phyloP scores from a whole-genome alignment of 2,329 filamentous ascomycete genomes.

The Pyricularia sp. region DNA sequence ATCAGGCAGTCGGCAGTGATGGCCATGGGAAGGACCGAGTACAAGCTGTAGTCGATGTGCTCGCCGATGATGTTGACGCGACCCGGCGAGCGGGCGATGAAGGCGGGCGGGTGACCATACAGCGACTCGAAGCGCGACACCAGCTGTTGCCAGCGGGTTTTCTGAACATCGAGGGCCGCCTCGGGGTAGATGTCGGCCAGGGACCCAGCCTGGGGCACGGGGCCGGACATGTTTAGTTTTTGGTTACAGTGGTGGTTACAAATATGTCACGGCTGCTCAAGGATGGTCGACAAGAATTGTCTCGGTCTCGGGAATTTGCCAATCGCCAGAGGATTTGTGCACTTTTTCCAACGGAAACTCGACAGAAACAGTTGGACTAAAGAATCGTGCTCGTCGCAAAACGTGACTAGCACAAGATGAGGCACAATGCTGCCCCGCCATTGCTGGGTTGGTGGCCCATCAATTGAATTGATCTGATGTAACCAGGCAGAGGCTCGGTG shows the following conservation, averaged over 20 bases:
- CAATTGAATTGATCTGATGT: background rate
- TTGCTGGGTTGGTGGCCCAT: background rate
- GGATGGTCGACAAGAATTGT: no score
- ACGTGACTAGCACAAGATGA: background rate
- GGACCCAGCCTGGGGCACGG: constrained; percentile 66
- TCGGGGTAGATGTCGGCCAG: constrained; percentile 77
- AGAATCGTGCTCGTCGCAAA: background rate
- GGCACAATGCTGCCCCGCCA: background rate
- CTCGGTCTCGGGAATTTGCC: background rate
- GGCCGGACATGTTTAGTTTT: constrained; percentile 33
- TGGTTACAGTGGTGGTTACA: background rate
- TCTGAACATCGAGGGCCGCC: constrained; percentile 59
- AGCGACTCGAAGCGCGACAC: constrained; percentile 58
- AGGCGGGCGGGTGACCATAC: constrained; percentile 65
- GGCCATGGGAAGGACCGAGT: constrained; percentile 91
- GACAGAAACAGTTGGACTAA: background rate
- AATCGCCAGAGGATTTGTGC: background rate
- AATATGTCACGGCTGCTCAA: background rate
- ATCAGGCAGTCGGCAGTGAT: constrained; percentile 86
- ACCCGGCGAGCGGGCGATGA: constrained; percentile 83
- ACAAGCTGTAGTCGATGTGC: constrained; percentile 97
- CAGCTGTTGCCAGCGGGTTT: constrained; percentile 66
- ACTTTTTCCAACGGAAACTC: background rate
- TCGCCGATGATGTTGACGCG: constrained; percentile 98
- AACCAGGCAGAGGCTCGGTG: background rate